Evolutionary conservation across 768 basidiomycete species (phyloP).

Genomic region (Pleurotus citrinopileatus): DNA sequence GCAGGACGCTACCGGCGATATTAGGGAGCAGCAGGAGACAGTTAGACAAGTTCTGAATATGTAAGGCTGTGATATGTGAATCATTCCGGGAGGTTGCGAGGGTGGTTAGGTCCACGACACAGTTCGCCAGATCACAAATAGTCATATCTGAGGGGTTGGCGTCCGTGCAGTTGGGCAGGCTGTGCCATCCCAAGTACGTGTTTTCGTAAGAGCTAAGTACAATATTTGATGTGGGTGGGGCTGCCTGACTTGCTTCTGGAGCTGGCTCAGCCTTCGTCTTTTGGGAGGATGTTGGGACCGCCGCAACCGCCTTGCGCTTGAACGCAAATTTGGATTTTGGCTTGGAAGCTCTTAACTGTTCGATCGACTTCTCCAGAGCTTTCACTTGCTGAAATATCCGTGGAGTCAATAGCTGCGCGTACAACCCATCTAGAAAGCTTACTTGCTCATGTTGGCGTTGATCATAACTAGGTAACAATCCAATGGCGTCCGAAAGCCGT

Average conservation of each 20-base stretch:
- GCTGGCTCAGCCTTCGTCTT: neutral
- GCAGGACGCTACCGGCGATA: conserved; percentile 68
- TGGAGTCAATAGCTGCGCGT: neutral
- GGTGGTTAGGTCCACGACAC: conserved; percentile 62
- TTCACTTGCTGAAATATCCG: conserved; percentile 59
- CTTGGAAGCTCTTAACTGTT: conserved; percentile 42
- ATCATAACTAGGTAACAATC: conserved; percentile 68
- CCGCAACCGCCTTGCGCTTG: conserved; percentile 39
- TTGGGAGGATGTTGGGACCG: conserved; percentile 13
- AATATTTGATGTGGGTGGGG: conserved; percentile 28
- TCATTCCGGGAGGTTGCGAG: conserved; percentile 6
- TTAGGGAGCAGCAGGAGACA: conserved; percentile 64
- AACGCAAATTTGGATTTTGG: conserved; percentile 65
- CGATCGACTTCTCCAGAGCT: conserved; percentile 51
- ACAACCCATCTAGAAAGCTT: conserved; percentile 21
- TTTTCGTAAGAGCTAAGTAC: conserved; percentile 43
- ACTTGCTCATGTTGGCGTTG: conserved; percentile 72
- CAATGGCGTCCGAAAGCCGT: conserved; percentile 59
- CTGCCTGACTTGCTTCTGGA: neutral
- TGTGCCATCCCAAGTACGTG: conserved; percentile 42
- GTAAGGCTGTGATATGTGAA: conserved; percentile 51
- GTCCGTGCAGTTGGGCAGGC: conserved; percentile 28
- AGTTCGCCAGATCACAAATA: conserved; percentile 62
- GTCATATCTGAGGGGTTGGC: conserved; percentile 44
- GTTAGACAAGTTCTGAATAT: conserved; percentile 57